Evolutionary conservation across 371 early-diverging fungal species (phyloP).

Genomic region (Mucor saturninus): DNA sequence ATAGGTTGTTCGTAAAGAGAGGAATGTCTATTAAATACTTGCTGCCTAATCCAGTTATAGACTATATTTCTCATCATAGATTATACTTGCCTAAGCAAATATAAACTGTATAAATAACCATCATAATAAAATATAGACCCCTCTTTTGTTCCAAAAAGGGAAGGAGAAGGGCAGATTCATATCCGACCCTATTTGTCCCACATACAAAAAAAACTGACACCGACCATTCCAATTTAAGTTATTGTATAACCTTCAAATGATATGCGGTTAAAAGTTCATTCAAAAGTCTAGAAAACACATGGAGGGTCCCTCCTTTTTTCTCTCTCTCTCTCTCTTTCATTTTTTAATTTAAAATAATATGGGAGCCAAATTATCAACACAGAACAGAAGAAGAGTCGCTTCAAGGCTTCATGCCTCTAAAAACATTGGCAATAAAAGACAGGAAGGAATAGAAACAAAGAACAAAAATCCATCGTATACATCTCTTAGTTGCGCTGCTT

Average conservation of each 20-base stretch:
- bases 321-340: background rate
- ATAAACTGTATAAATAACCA: too few species aligned
- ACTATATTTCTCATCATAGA: slow-evolving; percentile 80
- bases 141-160: background rate
- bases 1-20: slow-evolving; percentile 90
- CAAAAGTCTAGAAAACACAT: background rate
- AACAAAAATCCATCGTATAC: background rate
- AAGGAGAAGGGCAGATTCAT: slow-evolving; percentile 1
- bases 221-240: too few species aligned
- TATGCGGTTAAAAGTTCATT: background rate
- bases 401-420: slow-evolving; percentile 6
- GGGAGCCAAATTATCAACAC: slow-evolving; percentile 19
- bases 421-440: too few species aligned
- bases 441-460: background rate
- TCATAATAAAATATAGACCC: too few species aligned
- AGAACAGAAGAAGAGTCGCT: slow-evolving; percentile 12
- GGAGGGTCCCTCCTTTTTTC: background rate
- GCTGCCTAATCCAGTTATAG: slow-evolving; percentile 89
- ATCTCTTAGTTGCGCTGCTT: background rate
- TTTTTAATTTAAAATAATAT: slow-evolving; percentile 8
- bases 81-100: slow-evolving; percentile 58
- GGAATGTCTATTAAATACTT: slow-evolving; percentile 95
- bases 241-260: background rate
- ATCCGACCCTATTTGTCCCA: background rate
- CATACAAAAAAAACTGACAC: slow-evolving; percentile 1